phyloP scores from a whole-genome alignment of 2,329 filamentous ascomycete genomes.

The Pezicula neosporulosa region DNA sequence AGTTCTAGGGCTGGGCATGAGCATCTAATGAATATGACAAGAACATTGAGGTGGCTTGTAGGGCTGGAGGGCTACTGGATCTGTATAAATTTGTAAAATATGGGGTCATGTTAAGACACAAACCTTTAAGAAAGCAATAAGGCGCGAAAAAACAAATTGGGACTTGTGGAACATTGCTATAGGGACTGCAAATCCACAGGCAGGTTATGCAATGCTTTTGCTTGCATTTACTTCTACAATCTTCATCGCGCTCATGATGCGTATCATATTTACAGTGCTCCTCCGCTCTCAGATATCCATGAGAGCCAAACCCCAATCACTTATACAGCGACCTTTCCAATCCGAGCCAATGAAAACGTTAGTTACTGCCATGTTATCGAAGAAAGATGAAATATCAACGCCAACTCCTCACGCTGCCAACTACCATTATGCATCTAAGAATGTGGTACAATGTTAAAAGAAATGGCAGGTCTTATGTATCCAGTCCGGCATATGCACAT shows the following conservation, averaged over 20 bases:
- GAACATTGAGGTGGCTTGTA: no score
- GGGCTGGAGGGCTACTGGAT: no score
- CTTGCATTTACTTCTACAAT: no score
- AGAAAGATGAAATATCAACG: slow-evolving; percentile 17
- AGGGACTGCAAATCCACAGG: no score
- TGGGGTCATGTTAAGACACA: no score
- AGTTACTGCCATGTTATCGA: slow-evolving; percentile 16
- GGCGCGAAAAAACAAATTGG: no score
- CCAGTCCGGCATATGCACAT: slow-evolving; percentile 58
- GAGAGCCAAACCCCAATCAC: slow-evolving; percentile 9
- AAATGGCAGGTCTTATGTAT: slow-evolving; percentile 30
- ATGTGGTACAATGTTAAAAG: slow-evolving; percentile 23
- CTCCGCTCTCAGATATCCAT: slow-evolving; percentile 11
- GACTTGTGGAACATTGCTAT: no score
- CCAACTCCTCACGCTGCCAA: slow-evolving; percentile 25
- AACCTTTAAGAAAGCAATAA: no score
- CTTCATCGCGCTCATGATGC: no score
- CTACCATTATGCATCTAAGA: slow-evolving; percentile 27
- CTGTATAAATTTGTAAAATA: no score
- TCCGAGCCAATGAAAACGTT: slow-evolving; percentile 4
- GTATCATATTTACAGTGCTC: slow-evolving; percentile 21
- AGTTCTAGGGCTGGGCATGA: slow-evolving; percentile 21
- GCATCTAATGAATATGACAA: background rate
- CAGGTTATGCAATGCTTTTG: no score
- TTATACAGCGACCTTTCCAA: background rate